Conservation (phyloP, 176 grass and related monocot genomes). For the Triticum timopheevii region DNA sequence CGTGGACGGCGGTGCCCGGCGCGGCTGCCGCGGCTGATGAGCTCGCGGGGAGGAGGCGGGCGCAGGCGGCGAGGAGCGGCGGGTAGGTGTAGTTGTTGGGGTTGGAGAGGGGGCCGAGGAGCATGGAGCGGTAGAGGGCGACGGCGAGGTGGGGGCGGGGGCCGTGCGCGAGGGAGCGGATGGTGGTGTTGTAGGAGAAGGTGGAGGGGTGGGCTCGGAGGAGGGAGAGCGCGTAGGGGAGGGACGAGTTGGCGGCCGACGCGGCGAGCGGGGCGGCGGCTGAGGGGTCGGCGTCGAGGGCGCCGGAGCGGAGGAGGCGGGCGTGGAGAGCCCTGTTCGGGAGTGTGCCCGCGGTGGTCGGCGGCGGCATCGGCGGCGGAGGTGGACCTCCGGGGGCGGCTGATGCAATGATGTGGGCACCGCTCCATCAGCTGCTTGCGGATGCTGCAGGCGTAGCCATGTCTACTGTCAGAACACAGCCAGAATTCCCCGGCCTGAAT, state of each 20-base stretch:
- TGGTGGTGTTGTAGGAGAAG: conserved; percentile 45
- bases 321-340: conserved; percentile 29
- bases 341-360: background rate
- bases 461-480: too few species aligned
- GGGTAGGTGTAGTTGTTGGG: conserved; percentile 53
- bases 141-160: conserved; percentile 28
- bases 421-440: too few species aligned
- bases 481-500: too few species aligned
- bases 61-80: conserved; percentile 37
- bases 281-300: conserved; percentile 28
- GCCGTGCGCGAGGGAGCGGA: conserved; percentile 39
- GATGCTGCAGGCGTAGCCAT: too few species aligned
- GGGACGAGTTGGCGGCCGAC: conserved; percentile 14
- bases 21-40: background rate
- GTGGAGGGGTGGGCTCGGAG: conserved; percentile 20
- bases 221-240: conserved; percentile 46
- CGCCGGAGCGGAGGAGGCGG: conserved; percentile 35
- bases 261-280: conserved; percentile 29
- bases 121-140: conserved; percentile 36
- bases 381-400: background rate
- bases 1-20: conserved; percentile 24
- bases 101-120: background rate
- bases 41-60: background rate
- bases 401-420: too few species aligned
- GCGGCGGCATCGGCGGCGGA: background rate